Evolutionary conservation across 2,329 filamentous ascomycete genomes (phyloP), one percentile per base, ranked within the genome.

Genomic region (Fusarium napiforme): DNA sequence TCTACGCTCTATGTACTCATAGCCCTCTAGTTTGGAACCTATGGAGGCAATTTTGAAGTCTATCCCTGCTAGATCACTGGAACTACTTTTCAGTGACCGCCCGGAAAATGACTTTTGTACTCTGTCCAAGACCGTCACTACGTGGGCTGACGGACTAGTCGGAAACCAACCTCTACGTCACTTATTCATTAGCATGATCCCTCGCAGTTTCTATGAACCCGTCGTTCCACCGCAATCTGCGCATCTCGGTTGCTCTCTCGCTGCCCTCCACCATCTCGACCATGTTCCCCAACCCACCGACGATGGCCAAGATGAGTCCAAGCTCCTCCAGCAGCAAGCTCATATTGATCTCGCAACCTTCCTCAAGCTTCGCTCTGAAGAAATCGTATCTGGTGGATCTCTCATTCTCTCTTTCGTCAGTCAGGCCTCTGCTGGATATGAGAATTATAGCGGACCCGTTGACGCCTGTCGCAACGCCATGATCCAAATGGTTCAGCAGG

Each of bases 101-200:
- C 59, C 59, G 14, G 59, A 61, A 26, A 61, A 61, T 14, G 59
- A 61, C 26, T 61, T 61, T 8, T 16, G 30, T 16, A 61, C 59
- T 1, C 16, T 61, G 12, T 56, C 59, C 18, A n/a, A 53, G 5
- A 56, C 49, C 9, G 43, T 46, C 19, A 61, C 39, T 7, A 5
- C 15, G 2, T 61, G 59, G 59, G 37, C 49, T 15, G 49, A 56
- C 1, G 21, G 23, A 61, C 5, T 30, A 21, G n/a, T 43, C 11
- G 42, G 15, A 19, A 19, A 1, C 5, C 32, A 37, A 6, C 30
- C 26, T 11, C 12, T 21, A 1, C 26, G 56, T 19, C 4, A 11
- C 0, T 19, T 61, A 3, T 61, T 56, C 9, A 4, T 45, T 16
- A 30, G 59, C 12, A 61, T 61, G 49, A n/a, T 61, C 10, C 59